Percentiles rank a stretch among this genome's conserved stretches.
phyloP scores from a whole-genome alignment of 106 monocot species.

The Triglochin maritima region DNA sequence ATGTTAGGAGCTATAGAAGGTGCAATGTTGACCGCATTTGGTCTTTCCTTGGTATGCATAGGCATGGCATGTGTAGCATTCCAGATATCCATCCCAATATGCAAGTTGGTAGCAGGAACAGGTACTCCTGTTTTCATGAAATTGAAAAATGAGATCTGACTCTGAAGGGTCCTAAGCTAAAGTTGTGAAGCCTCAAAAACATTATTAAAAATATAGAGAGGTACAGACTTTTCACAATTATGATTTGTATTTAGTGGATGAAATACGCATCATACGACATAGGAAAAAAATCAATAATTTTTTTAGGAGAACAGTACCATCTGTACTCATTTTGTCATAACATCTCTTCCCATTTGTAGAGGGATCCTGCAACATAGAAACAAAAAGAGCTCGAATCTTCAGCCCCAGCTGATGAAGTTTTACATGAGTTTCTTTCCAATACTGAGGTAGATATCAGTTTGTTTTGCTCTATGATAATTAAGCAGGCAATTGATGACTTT shows the following conservation, averaged over 20 bases:
- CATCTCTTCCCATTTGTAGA: slow-evolving; percentile 2
- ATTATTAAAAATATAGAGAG: too few relatives aligned
- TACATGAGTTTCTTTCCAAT: not conserved
- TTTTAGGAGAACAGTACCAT: not conserved
- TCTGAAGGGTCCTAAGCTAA: not conserved
- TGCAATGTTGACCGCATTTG: slow-evolving; percentile 3
- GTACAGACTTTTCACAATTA: not conserved
- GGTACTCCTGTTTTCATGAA: not conserved
- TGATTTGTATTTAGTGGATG: too few relatives aligned
- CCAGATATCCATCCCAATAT: slow-evolving; percentile 18
- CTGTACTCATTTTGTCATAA: slow-evolving; percentile 3
- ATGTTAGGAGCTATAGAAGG: slow-evolving; percentile 8
- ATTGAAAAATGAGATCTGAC: not conserved
- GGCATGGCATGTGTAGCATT: slow-evolving; percentile 6
- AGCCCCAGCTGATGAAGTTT: not conserved
- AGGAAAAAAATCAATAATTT: not conserved
- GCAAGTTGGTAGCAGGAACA: slow-evolving; percentile 11
- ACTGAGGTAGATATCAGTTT: not conserved
- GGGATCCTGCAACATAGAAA: slow-evolving; percentile 1
- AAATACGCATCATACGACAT: too few relatives aligned
- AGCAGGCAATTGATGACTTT: not conserved
- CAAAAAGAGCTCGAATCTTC: not conserved
- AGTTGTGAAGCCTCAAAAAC: not conserved
- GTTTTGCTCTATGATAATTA: not conserved
- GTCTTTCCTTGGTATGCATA: slow-evolving; percentile 1